Base-by-base conservation (phyloP, 306 rosid species). In the Medicago ruthenica region DNA sequence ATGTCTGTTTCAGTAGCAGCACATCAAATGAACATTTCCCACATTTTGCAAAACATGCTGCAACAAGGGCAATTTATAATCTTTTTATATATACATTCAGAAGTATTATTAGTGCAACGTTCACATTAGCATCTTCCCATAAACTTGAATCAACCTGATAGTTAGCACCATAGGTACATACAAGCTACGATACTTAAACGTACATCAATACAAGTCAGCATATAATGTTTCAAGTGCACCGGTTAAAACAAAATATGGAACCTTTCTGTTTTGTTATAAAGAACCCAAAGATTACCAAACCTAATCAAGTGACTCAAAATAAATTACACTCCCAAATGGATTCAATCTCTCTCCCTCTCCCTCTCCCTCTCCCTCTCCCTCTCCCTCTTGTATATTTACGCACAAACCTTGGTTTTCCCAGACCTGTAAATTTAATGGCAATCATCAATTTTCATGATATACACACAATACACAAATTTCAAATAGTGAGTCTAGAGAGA, bases 371-470 rank as follows among this genome's bases (percentile, higher is more conserved):
- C 66, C 11, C 65, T 11, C 65, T 45, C 27, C 3, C 66, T 24
- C 65, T 12, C 65, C 13, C 8, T 47, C 6, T 17, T 17, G n/a
- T 40, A 18, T 42, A 65, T 40, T 21, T 63, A 55, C 48, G 9
- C 16, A 9, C n/a, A 57, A 21, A 16, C 57, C 71, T 22, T 64
- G 34, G 70, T 22, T 70, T 12, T 0, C 3, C 51, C n/a, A 3
- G 16, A 57, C 71, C 85, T 76, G 71, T 55, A 71, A 62, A 60
- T 75, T 60, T n/a, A 50, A 68, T 48, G 37, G 24, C n/a, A 76
- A 41, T 27, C 42, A 62, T 53, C 39, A 70, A 53, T 27, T 70
- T 76, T 68, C 71, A 67, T 21, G 31, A 70, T 31, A 70, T 9
- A 7, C 76, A 54, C 7, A 20, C 22, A 24, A 68, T 13, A 12